phyloP scores from a whole-genome alignment of 305 asterid genomes.

The Euphrasia arctica region DNA sequence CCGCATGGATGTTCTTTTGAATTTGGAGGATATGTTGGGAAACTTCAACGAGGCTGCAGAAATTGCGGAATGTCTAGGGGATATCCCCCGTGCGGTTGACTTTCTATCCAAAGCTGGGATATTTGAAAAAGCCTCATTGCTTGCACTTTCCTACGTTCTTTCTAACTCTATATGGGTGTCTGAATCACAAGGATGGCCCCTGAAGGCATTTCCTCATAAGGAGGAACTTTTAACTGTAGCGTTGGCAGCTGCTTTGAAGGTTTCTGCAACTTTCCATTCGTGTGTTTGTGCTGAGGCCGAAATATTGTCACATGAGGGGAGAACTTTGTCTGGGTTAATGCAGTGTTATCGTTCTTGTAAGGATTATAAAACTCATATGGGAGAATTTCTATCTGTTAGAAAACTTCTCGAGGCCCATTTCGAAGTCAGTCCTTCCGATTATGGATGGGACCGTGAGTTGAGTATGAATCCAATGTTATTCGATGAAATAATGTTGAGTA shows the following conservation, averaged over 20 bases:
- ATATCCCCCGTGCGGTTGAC: conserved; percentile 46
- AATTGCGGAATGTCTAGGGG: conserved; percentile 42
- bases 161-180: conserved; percentile 47
- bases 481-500: conserved; percentile 28
- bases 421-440: conserved; percentile 28
- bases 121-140: conserved; percentile 34
- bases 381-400: conserved; percentile 37
- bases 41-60: conserved; percentile 63
- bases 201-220: conserved; percentile 40
- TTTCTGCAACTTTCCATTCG: conserved; percentile 33
- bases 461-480: conserved; percentile 25
- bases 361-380: conserved; percentile 25
- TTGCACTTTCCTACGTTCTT: conserved; percentile 35
- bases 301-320: conserved; percentile 35
- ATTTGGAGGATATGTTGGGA: conserved; percentile 52
- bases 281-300: conserved; percentile 34
- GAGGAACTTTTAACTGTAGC: conserved; percentile 40
- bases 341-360: conserved; percentile 29
- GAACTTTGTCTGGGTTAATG: conserved; percentile 36
- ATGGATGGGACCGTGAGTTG: conserved; percentile 33
- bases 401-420: conserved; percentile 53
- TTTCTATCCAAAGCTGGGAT: conserved; percentile 40
- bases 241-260: conserved; percentile 32
- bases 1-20: conserved; percentile 43
- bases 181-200: conserved; percentile 55